Percentiles rank a stretch among this genome's conserved stretches.
Evolutionary conservation across 2,329 filamentous ascomycete species (phyloP).

Genomic region (Apiospora aurea): DNA sequence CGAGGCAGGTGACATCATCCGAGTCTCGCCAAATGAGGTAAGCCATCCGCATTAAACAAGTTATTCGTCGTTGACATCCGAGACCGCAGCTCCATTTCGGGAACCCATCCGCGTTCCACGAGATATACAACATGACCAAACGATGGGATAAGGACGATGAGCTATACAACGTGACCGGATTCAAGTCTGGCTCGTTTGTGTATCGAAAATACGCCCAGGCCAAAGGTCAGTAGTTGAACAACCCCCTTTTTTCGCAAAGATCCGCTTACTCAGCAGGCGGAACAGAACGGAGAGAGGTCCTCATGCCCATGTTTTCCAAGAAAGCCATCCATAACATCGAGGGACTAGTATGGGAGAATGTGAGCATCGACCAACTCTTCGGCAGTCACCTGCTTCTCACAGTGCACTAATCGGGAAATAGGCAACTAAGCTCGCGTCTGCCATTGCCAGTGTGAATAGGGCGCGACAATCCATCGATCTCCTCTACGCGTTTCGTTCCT

Average conservation of each 20-base stretch:
- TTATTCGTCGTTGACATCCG: not conserved
- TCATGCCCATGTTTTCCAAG: constrained; percentile 20
- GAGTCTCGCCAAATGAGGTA: constrained; percentile 7
- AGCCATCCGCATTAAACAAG: not conserved
- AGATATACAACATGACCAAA: not conserved
- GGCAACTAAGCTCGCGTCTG: constrained; percentile 28
- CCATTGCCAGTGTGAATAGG: not conserved
- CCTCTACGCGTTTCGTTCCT: constrained; percentile 1
- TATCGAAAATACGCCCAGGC: constrained; percentile 10
- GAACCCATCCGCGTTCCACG: constrained; percentile 2
- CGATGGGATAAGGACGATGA: constrained; percentile 19
- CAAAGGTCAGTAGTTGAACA: not conserved
- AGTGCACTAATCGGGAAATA: constrained; percentile 13
- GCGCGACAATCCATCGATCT: not conserved
- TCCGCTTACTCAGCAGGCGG: constrained; percentile 26
- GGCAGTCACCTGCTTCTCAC: not conserved
- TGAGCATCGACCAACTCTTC: not conserved
- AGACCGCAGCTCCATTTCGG: constrained; percentile 4
- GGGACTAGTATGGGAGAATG: constrained; percentile 11
- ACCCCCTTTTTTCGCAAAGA: not conserved
- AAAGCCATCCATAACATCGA: constrained; percentile 1
- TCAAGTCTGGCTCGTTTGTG: not conserved
- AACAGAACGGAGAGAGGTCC: constrained; percentile 17
- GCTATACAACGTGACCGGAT: not conserved
- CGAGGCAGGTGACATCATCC: constrained; percentile 9